Evolutionary conservation across 805 yeast genomes (phyloP).

Genomic region (Pichia paraexigua): DNA sequence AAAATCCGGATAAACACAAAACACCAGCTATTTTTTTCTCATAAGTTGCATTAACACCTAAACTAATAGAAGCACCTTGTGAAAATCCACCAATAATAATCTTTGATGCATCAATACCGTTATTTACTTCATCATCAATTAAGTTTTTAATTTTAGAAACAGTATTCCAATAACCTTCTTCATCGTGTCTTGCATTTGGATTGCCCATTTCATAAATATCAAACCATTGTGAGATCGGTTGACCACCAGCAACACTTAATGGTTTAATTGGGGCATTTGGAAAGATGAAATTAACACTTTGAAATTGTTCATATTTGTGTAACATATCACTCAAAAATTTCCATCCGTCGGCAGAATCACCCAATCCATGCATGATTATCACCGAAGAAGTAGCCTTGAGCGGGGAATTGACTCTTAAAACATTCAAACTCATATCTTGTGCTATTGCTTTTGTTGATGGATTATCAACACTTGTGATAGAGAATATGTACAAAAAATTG

Average conservation of each 20-base stretch:
- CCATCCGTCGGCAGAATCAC: slow-evolving; percentile 92
- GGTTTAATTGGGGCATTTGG: slow-evolving; percentile 82
- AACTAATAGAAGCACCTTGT: slow-evolving; percentile 82
- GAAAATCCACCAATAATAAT: slow-evolving; percentile 93
- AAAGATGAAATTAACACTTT: slow-evolving; percentile 64
- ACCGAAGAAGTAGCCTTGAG: slow-evolving; percentile 51
- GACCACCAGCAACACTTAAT: slow-evolving; percentile 60
- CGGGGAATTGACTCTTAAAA: slow-evolving; percentile 33
- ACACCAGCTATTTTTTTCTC: slow-evolving; percentile 71
- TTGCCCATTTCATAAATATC: slow-evolving; percentile 56
- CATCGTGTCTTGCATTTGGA: slow-evolving; percentile 40
- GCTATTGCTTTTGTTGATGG: background rate
- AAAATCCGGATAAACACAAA: slow-evolving; percentile 70
- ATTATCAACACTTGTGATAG: background rate
- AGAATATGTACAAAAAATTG: background rate
- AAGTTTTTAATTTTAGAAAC: slow-evolving; percentile 37
- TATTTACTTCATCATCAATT: slow-evolving; percentile 45
- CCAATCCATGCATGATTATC: slow-evolving; percentile 82
- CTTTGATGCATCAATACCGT: slow-evolving; percentile 50
- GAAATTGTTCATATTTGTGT: slow-evolving; percentile 35
- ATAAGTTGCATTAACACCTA: slow-evolving; percentile 48
- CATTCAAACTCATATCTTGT: slow-evolving; percentile 18
- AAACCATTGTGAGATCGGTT: slow-evolving; percentile 79
- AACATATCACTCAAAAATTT: slow-evolving; percentile 65
- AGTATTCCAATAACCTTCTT: slow-evolving; percentile 44